A percentile compares a stretch with the other conserved stretches of the same genome.
Evolutionary conservation across 1,284 basidiomycete species (phyloP).

Genomic region (Microbotryum lychnidis-dioicae): DNA sequence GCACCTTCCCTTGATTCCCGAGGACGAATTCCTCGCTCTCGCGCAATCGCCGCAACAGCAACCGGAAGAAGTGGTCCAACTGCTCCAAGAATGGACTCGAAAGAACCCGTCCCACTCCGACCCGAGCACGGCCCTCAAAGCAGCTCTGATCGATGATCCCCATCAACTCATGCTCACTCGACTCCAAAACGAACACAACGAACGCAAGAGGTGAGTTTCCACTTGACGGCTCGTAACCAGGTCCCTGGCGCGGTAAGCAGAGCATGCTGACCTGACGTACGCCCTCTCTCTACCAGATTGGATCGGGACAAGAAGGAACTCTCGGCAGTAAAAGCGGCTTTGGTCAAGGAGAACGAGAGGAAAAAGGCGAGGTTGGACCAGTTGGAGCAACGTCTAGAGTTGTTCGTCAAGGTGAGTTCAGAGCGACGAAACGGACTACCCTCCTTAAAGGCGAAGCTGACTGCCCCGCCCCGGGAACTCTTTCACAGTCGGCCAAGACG

Average conservation of each 20-base stretch:
- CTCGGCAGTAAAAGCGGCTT: constrained; percentile 26
- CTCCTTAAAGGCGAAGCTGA: background rate
- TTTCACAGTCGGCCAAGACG: constrained; percentile 27
- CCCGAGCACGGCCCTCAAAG: too few species aligned
- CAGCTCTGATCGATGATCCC: background rate
- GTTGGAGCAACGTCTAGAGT: constrained; percentile 32
- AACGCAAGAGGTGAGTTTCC: constrained; percentile 28
- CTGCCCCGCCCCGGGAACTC: background rate
- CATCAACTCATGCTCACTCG: constrained; percentile 32
- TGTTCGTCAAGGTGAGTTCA: constrained; percentile 30
- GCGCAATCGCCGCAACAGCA: constrained; percentile 7
- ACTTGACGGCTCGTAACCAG: background rate
- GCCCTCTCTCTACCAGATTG: constrained; percentile 12
- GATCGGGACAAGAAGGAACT: constrained; percentile 32
- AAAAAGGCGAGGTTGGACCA: constrained; percentile 33
- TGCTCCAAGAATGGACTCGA: too few species aligned
- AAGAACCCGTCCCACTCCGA: too few species aligned
- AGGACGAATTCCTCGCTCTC: constrained; percentile 16
- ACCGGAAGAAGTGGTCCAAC: constrained; percentile 1
- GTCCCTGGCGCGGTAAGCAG: background rate
- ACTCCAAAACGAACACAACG: constrained; percentile 28
- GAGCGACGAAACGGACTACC: background rate
- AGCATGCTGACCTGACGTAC: background rate
- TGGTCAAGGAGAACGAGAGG: constrained; percentile 34
- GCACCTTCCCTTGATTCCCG: constrained; percentile 23